Conservation (phyloP, 2,329 filamentous ascomycete species). For the Fusarium torulosum region DNA sequence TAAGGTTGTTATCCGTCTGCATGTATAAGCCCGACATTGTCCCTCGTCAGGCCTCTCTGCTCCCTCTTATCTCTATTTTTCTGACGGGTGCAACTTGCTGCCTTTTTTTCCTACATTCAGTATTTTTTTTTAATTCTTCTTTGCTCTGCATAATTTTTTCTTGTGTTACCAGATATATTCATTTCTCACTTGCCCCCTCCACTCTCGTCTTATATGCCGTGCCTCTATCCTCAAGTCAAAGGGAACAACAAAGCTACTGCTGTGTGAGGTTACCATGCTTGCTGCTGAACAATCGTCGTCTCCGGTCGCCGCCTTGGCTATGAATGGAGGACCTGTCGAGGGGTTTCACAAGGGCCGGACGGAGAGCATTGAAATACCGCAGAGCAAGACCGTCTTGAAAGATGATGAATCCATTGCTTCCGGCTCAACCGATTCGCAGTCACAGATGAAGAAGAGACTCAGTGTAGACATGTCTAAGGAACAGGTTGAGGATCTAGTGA, state of each 20-base stretch:
- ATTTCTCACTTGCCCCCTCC: background rate
- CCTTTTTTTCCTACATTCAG: constrained; percentile 10
- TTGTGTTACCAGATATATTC: background rate
- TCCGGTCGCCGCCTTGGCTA: constrained; percentile 19
- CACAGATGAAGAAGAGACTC: constrained; percentile 40
- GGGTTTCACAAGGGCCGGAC: constrained; percentile 21
- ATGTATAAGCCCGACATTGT: constrained; percentile 32
- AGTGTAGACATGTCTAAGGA: constrained; percentile 46
- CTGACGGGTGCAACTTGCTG: constrained; percentile 7
- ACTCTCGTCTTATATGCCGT: constrained; percentile 9
- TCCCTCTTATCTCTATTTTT: constrained; percentile 3
- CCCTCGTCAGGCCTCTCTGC: constrained; percentile 6
- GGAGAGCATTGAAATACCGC: constrained; percentile 39
- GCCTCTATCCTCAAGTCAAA: constrained; percentile 11
- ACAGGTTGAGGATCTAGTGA: constrained; percentile 44
- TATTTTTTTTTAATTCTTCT: background rate
- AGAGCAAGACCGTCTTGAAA: constrained; percentile 8
- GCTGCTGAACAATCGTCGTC: constrained; percentile 29
- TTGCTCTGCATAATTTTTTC: background rate
- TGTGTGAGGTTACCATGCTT: constrained; percentile 31
- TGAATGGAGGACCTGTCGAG: constrained; percentile 19
- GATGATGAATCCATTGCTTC: constrained; percentile 35
- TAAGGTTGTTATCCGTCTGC: constrained; percentile 11
- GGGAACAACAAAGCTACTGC: constrained; percentile 11
- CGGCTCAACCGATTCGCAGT: constrained; percentile 34